Evolutionary conservation across 208 protist species (phyloP).

Genomic region (Trypanosoma conorhini): DNA sequence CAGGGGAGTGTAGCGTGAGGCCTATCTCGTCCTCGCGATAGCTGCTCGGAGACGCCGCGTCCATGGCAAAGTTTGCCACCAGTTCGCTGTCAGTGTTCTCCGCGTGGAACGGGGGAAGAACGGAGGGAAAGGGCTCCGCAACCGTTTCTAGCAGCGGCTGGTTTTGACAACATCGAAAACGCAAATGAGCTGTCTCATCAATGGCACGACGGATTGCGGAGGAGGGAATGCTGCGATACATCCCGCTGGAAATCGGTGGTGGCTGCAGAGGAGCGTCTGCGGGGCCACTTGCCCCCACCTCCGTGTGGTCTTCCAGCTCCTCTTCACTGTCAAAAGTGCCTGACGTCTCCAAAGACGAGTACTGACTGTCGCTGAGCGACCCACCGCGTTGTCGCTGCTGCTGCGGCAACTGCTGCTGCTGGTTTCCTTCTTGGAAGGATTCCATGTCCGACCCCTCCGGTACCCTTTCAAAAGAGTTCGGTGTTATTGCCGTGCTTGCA

Average conservation of each 20-base stretch:
- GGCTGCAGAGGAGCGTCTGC: neutral
- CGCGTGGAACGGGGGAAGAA: constrained; percentile 27
- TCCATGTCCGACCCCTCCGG: neutral
- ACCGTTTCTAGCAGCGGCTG: constrained; percentile 29
- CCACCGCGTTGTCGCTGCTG: too few species aligned
- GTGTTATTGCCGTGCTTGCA: neutral
- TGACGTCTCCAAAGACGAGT: neutral
- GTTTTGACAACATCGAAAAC: constrained; percentile 58
- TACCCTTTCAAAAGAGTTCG: neutral
- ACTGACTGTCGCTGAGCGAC: neutral
- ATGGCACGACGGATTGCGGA: constrained; percentile 69
- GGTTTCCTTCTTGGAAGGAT: neutral
- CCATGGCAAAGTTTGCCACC: constrained; percentile 16
- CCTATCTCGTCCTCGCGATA: constrained; percentile 65
- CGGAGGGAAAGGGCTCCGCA: neutral
- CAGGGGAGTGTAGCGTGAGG: constrained; percentile 69
- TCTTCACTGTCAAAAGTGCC: neutral
- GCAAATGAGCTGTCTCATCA: constrained; percentile 56
- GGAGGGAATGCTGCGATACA: constrained; percentile 22
- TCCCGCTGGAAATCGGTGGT: neutral
- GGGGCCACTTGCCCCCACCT: neutral
- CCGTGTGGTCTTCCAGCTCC: neutral
- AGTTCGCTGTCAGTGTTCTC: constrained; percentile 39
- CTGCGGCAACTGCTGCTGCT: neutral
- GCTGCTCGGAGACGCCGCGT: constrained; percentile 11